Conservation (phyloP, 257 asterid genomes). For the Solanum piurae region DNA sequence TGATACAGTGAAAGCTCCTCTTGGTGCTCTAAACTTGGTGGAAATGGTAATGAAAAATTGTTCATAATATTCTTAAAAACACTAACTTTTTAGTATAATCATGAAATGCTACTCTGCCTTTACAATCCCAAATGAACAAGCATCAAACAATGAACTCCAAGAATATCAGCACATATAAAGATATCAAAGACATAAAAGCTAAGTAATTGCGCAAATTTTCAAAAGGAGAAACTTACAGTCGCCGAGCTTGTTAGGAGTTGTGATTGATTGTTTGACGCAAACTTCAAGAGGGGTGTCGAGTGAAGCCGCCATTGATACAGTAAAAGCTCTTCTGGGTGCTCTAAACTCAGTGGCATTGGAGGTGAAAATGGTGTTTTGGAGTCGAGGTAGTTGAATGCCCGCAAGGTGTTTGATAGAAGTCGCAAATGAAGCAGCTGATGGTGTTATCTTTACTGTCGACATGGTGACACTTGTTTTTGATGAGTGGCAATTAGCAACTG, state of each 20-base stretch:
- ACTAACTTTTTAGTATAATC: not conserved
- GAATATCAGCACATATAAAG: not conserved
- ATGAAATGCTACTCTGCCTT: not conserved
- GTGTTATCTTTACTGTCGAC: constrained; percentile 49
- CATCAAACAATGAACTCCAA: not conserved
- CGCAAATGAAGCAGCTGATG: constrained; percentile 40
- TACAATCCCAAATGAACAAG: not conserved
- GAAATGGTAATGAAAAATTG: not conserved
- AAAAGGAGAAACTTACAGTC: constrained; percentile 44
- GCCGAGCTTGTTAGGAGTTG: constrained; percentile 71
- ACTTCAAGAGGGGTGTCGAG: constrained; percentile 49
- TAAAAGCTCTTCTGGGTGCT: constrained; percentile 12
- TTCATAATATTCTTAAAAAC: not conserved
- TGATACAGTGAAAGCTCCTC: constrained; percentile 10
- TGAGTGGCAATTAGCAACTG: not conserved
- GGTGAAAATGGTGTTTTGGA: constrained; percentile 12
- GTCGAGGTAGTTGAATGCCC: constrained; percentile 8
- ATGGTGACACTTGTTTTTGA: not conserved
- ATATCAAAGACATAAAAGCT: not conserved
- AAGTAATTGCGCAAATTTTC: not conserved
- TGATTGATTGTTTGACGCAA: constrained; percentile 65
- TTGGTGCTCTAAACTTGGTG: constrained; percentile 1
- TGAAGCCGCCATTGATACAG: constrained; percentile 33
- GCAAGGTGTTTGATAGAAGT: constrained; percentile 41
- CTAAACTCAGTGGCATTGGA: constrained; percentile 5